These are phyloP conservation scores for Discostella stelligeroides DNA, from an alignment of 108 stramenopile genomes.

Conservation along the genomic window DNA sequence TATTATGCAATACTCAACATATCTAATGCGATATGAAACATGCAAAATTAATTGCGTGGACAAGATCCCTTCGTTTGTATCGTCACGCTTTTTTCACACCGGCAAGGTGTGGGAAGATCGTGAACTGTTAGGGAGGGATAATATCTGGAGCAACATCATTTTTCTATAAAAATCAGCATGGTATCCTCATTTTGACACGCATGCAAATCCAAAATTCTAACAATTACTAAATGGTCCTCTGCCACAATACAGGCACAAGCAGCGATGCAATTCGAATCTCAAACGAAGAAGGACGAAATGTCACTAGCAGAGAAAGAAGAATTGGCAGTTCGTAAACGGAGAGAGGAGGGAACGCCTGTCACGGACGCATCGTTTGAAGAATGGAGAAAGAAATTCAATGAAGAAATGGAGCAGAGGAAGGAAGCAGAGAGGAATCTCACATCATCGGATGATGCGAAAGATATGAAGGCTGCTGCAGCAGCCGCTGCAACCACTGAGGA, in stretches of 20 bases:
- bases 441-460: slow-evolving; percentile 17
- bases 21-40: slow-evolving; percentile 6
- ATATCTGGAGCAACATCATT: slow-evolving; percentile 67
- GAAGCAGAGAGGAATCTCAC: slow-evolving; percentile 41
- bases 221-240: no score
- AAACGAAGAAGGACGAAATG: slow-evolving; percentile 74
- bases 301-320: slow-evolving; percentile 84
- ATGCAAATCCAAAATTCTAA: not conserved
- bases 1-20: slow-evolving; percentile 18
- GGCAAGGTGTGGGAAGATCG: slow-evolving; percentile 66
- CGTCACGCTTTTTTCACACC: slow-evolving; percentile 50
- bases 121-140: slow-evolving; percentile 66
- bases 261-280: slow-evolving; percentile 75
- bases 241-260: slow-evolving; percentile 55
- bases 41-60: slow-evolving; percentile 47
- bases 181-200: not conserved
- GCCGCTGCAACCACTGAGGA: slow-evolving; percentile 59
- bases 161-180: not conserved
- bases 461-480: slow-evolving; percentile 44
- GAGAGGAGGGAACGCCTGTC: slow-evolving; percentile 85
- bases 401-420: slow-evolving; percentile 65
- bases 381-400: slow-evolving; percentile 73
- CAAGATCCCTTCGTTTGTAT: slow-evolving; percentile 77
- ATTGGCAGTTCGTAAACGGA: slow-evolving; percentile 76
- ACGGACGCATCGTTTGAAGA: slow-evolving; percentile 69